Conservation (phyloP, 441 rosid species). For the Euphorbia corollata region DNA sequence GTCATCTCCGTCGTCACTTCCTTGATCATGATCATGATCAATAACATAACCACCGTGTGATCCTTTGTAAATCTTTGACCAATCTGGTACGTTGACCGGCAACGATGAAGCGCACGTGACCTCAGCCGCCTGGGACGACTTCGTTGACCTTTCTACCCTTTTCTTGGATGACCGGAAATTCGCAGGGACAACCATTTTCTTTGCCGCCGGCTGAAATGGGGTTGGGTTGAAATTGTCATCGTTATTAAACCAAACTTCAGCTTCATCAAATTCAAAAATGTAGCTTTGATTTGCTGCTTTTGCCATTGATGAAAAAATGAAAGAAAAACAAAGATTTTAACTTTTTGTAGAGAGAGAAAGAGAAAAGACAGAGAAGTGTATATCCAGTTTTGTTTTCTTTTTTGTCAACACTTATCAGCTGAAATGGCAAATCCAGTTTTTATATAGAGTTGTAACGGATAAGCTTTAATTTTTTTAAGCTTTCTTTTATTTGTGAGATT, state of each 20-base stretch:
- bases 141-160: constrained; percentile 21
- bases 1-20: constrained; percentile 22
- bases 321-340: neutral
- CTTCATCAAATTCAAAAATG: constrained; percentile 57
- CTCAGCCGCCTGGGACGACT: neutral
- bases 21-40: constrained; percentile 15
- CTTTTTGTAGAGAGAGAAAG: neutral
- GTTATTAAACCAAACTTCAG: constrained; percentile 36
- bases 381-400: neutral
- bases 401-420: neutral
- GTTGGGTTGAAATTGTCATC: constrained; percentile 1
- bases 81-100: constrained; percentile 80
- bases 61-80: constrained; percentile 65
- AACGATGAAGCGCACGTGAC: constrained; percentile 40
- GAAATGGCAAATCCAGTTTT: constrained; percentile 6
- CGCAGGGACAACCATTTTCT: constrained; percentile 24
- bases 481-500: too few relatives aligned
- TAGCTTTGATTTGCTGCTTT: constrained; percentile 30
- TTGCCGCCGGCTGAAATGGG: constrained; percentile 19
- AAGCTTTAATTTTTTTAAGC: too few relatives aligned
- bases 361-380: neutral
- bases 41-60: constrained; percentile 19
- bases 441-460: constrained; percentile 35
- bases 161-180: constrained; percentile 34
- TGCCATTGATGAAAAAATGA: constrained; percentile 33